Evolutionary conservation across 768 basidiomycete species (phyloP), one percentile per base, ranked within the genome.

Genomic region (Mycena leptocephala): DNA sequence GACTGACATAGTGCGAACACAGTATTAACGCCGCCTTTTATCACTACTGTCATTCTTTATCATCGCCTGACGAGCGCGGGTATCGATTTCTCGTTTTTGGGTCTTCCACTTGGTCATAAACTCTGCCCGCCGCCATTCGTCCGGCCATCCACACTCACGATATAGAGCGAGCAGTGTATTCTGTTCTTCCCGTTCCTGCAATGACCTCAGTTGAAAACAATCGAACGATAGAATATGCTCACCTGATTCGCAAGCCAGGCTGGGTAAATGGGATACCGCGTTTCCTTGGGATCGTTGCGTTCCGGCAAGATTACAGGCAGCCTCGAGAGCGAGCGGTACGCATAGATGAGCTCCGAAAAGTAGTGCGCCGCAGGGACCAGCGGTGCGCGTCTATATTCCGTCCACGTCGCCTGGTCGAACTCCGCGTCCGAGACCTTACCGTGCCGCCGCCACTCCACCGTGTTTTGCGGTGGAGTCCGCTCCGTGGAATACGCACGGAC

Each of bases 61-160:
- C 62, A 41, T 43, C 26, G 61, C 37, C n/a, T 14, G 22, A n/a
- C 37, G 35, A 39, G 35, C 35, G 24, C 61, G 61, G 5, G 61
- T n/a, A 5, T 20, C 37, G 30, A 63, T 28, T 30, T 68, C 67
- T 10, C 58, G 8, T 18, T 28, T 33, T 39, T 48, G 10, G 11
- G 18, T 37, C 51, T 39, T 28, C 70, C 63, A 70, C 30, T 71
- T 63, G 16, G n/a, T 13, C n/a, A 71, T 1, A 35, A 76, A 76
- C 32, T 71, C 69, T 22, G 63, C 64, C 2, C 75, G 64, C 14
- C 64, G 75, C 75, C 75, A 76, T 6, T 61, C 13, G n/a, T 76
- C n/a, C 26, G 69, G 69, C 75, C 75, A 76, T 35, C 75, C 70
- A 67, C 63, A 76, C n/a, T 71, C 70, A 11, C 35, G 51, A 55